These are phyloP conservation scores for Centrapalus pauciflorus DNA, from an alignment of 129 eudicot species.

Conservation along the genomic window DNA sequence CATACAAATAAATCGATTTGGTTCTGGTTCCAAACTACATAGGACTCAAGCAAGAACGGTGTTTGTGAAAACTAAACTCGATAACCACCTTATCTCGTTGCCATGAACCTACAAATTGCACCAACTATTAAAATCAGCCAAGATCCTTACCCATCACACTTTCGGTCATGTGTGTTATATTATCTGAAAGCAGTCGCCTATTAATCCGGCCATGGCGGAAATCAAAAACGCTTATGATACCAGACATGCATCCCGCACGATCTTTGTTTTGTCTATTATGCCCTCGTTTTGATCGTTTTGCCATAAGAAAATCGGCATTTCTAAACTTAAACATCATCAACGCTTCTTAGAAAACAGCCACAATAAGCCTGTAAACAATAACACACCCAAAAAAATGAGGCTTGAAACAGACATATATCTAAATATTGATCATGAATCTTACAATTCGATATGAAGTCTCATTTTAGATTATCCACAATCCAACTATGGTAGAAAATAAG, in stretches of 20 bases:
- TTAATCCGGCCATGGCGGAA: conserved; percentile 67
- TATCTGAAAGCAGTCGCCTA: conserved; percentile 56
- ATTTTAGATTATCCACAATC: too few relatives aligned
- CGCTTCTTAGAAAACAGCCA: conserved; percentile 4
- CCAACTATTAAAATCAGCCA: neutral
- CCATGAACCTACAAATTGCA: too few relatives aligned
- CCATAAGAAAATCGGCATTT: conserved; percentile 37
- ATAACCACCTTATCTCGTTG: too few relatives aligned
- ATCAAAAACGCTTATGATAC: conserved; percentile 66
- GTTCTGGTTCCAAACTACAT: too few relatives aligned
- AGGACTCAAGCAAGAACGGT: too few relatives aligned
- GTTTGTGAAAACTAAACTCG: too few relatives aligned
- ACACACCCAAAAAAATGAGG: neutral
- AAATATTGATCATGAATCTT: neutral
- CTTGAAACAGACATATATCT: neutral
- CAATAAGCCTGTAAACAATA: conserved; percentile 24
- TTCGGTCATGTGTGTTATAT: conserved; percentile 13
- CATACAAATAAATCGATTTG: neutral
- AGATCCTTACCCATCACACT: conserved; percentile 14
- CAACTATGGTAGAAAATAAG: neutral
- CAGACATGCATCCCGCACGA: conserved; percentile 76
- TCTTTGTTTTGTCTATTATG: conserved; percentile 37
- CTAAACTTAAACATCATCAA: conserved; percentile 16
- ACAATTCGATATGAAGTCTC: neutral
- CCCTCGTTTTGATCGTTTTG: conserved; percentile 56